Conservation (phyloP, 2,329 filamentous ascomycete species). For the Pyricularia sp. region DNA sequence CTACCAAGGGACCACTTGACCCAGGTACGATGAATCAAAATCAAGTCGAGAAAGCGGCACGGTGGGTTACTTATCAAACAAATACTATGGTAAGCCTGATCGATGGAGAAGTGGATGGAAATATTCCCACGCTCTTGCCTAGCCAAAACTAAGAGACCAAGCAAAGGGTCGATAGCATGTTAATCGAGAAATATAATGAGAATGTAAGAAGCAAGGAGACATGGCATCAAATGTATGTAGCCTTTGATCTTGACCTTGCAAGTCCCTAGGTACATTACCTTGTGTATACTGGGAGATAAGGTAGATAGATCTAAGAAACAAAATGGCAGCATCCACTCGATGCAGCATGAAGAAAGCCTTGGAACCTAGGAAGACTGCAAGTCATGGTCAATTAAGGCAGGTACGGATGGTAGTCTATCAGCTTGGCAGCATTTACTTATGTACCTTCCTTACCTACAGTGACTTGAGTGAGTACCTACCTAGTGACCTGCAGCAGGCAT, state of each 20-base stretch:
- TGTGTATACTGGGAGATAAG: too few relatives aligned
- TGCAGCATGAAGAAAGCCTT: too few relatives aligned
- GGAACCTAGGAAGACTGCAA: too few relatives aligned
- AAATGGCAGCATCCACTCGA: neutral
- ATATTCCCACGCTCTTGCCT: neutral
- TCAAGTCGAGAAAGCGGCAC: neutral
- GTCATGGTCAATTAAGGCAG: neutral
- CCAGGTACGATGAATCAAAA: neutral
- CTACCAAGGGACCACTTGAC: neutral
- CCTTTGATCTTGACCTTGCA: too few relatives aligned
- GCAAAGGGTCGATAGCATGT: neutral
- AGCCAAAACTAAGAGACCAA: neutral
- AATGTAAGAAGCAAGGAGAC: neutral
- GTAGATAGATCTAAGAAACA: neutral
- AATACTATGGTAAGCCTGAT: neutral
- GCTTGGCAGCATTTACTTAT: neutral
- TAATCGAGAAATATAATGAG: neutral
- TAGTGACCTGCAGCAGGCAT: neutral
- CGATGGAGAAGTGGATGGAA: neutral
- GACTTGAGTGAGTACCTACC: too few relatives aligned
- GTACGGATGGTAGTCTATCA: neutral
- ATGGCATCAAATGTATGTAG: neutral
- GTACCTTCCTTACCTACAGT: too few relatives aligned
- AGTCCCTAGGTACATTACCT: too few relatives aligned
- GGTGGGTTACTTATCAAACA: neutral